Evolutionary conservation across 2,329 filamentous ascomycete species (phyloP).

Genomic region (Shiraia bambusicola): DNA sequence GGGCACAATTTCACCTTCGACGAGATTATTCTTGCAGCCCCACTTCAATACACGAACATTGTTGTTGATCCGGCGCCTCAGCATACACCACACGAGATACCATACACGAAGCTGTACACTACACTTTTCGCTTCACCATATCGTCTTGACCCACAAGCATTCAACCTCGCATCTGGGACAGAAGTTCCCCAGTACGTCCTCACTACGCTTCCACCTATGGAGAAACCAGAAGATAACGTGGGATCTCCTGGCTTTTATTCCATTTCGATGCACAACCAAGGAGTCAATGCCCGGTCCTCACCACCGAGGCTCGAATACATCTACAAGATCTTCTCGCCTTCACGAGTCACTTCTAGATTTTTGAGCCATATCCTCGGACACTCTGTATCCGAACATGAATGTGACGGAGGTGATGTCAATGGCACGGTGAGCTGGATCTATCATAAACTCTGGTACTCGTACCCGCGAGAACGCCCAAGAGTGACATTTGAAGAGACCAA

Average conservation of each 20-base stretch:
- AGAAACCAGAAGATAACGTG: conserved; percentile 52
- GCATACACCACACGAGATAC: conserved; percentile 70
- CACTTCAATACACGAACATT: conserved; percentile 78
- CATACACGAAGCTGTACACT: conserved; percentile 84
- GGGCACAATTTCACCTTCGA: conserved; percentile 59
- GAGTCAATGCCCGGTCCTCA: conserved; percentile 57
- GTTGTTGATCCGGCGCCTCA: conserved; percentile 46
- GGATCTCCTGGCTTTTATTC: conserved; percentile 82
- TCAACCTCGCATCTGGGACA: conserved; percentile 62
- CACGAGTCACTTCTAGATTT: conserved; percentile 50
- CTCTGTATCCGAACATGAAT: conserved; percentile 30
- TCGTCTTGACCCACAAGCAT: conserved; percentile 70
- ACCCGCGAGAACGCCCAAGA: conserved; percentile 81
- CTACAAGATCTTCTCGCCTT: conserved; percentile 68
- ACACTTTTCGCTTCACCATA: conserved; percentile 82
- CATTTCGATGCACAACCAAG: conserved; percentile 70
- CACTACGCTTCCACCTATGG: conserved; percentile 71
- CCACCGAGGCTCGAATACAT: conserved; percentile 53
- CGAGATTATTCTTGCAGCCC: conserved; percentile 78
- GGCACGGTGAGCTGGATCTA: conserved; percentile 37
- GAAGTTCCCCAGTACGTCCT: conserved; percentile 73
- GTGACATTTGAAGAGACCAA: conserved; percentile 83
- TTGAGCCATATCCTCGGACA: conserved; percentile 52
- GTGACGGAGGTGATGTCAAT: conserved; percentile 35
- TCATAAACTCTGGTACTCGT: conserved; percentile 72